Percentiles rank a stretch among this genome's conserved stretches.
Evolutionary conservation across 371 early-diverging fungal species (phyloP).

Genomic region (Rhizopus arrhizus): DNA sequence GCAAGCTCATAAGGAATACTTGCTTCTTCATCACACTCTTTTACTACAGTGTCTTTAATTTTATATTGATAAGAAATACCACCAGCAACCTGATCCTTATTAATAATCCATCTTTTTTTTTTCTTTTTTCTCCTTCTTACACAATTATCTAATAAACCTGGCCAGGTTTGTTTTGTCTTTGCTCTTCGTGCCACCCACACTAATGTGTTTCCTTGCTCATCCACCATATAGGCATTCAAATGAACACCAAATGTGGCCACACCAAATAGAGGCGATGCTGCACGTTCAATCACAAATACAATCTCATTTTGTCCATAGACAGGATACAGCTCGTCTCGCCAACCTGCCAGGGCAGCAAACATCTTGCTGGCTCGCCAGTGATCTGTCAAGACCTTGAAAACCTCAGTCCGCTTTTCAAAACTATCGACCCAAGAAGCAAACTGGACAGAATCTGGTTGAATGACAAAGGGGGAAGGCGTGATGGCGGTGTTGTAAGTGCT

Average conservation of each 20-base stretch:
- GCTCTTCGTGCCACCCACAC: slow-evolving; percentile 90
- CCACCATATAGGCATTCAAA: slow-evolving; percentile 71
- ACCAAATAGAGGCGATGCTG: slow-evolving; percentile 78
- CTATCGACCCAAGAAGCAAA: slow-evolving; percentile 39
- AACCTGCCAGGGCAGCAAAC: slow-evolving; percentile 39
- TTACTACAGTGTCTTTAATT: slow-evolving; percentile 69
- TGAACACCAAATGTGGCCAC: slow-evolving; percentile 81
- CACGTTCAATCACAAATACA: slow-evolving; percentile 79
- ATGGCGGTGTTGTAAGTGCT: slow-evolving; percentile 31
- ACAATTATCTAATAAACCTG: slow-evolving; percentile 84
- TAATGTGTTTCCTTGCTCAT: slow-evolving; percentile 46
- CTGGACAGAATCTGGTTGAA: slow-evolving; percentile 21
- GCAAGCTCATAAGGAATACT: slow-evolving; percentile 65
- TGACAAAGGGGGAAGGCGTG: slow-evolving; percentile 31
- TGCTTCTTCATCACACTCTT: slow-evolving; percentile 93
- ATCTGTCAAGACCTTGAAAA: slow-evolving; percentile 41
- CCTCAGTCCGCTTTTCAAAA: slow-evolving; percentile 38
- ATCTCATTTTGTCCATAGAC: slow-evolving; percentile 67
- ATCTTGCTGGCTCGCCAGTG: slow-evolving; percentile 41
- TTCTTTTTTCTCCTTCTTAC: background rate
- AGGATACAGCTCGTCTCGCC: slow-evolving; percentile 75
- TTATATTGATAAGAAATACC: slow-evolving; percentile 74
- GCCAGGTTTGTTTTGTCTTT: slow-evolving; percentile 82
- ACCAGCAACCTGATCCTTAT: slow-evolving; percentile 66
- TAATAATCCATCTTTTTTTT: background rate